These are phyloP conservation scores for Jaminaea rosea DNA, from an alignment of 1,284 basidiomycete genomes.

Conservation along the genomic window DNA sequence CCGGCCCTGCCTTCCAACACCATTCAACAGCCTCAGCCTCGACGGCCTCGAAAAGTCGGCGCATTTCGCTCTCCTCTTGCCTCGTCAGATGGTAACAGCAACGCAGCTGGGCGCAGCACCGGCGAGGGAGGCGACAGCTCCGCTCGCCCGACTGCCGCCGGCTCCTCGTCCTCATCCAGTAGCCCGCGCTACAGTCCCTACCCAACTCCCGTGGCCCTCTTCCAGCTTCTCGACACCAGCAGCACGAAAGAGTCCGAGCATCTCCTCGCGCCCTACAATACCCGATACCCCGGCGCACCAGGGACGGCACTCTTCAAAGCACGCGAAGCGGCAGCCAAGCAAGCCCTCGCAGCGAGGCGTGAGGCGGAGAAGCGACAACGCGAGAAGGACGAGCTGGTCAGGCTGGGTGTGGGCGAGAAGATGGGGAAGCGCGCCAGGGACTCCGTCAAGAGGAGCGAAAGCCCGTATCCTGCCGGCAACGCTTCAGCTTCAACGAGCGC, in stretches of 20 bases:
- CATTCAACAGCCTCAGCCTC: too few species aligned
- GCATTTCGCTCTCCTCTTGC: not conserved
- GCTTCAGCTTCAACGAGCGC: not conserved
- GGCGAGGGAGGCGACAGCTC: not conserved
- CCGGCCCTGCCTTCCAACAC: too few species aligned
- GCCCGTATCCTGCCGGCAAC: slow-evolving; percentile 23
- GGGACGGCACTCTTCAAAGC: slow-evolving; percentile 33
- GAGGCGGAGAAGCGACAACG: slow-evolving; percentile 25
- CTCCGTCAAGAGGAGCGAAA: slow-evolving; percentile 5
- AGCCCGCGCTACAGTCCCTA: not conserved
- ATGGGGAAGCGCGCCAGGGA: slow-evolving; percentile 29
- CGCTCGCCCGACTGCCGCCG: not conserved
- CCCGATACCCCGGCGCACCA: slow-evolving; percentile 36
- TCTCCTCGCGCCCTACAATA: slow-evolving; percentile 25
- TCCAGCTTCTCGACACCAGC: not conserved
- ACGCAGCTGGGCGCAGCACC: too few species aligned
- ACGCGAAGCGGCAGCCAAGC: slow-evolving; percentile 23
- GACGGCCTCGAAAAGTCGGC: not conserved
- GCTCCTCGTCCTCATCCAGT: not conserved
- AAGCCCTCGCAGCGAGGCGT: slow-evolving; percentile 18
- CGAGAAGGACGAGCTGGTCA: slow-evolving; percentile 31
- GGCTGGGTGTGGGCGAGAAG: slow-evolving; percentile 32
- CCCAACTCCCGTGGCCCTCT: not conserved
- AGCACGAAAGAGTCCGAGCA: not conserved
- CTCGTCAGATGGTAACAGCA: too few species aligned